These are phyloP conservation scores for Eutypella sp. DNA, from an alignment of 2,329 filamentous ascomycete species.

Conservation along the genomic window DNA sequence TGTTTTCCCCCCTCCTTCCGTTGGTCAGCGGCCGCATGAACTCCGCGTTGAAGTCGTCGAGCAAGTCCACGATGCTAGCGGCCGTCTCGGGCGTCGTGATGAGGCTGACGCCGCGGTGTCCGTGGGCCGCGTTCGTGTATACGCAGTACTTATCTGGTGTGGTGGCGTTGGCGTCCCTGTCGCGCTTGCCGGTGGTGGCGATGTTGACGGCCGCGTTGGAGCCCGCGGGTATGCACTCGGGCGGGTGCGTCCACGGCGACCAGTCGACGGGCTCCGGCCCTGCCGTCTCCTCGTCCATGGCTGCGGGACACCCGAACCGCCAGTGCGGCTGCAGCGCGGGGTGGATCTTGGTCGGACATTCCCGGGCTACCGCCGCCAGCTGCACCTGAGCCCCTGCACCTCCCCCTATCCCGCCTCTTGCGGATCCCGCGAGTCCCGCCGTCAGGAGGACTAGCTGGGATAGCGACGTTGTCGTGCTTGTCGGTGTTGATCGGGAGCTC, in stretches of 20 bases:
- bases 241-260: conserved; percentile 22
- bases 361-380: conserved; percentile 3
- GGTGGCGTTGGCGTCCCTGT: too few species aligned
- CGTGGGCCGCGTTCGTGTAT: conserved; percentile 20
- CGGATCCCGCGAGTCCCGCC: neutral
- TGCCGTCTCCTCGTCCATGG: conserved; percentile 14
- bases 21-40: conserved; percentile 2
- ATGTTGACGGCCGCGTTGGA: neutral
- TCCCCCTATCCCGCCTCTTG: neutral
- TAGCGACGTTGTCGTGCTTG: neutral
- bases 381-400: too few species aligned
- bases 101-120: conserved; percentile 28
- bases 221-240: conserved; percentile 12
- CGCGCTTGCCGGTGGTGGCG: too few species aligned
- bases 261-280: conserved; percentile 15
- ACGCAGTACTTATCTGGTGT: conserved; percentile 20
- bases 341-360: conserved; percentile 16
- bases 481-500: neutral
- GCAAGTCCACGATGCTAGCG: conserved; percentile 21
- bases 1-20: neutral
- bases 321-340: conserved; percentile 8
- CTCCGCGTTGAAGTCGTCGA: conserved; percentile 22
- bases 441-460: neutral
- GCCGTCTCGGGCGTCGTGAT: conserved; percentile 30
- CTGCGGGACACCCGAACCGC: conserved; percentile 14